phyloP scores from a whole-genome alignment of 2,329 filamentous ascomycete genomes.

The Salinomyces thailandicus region DNA sequence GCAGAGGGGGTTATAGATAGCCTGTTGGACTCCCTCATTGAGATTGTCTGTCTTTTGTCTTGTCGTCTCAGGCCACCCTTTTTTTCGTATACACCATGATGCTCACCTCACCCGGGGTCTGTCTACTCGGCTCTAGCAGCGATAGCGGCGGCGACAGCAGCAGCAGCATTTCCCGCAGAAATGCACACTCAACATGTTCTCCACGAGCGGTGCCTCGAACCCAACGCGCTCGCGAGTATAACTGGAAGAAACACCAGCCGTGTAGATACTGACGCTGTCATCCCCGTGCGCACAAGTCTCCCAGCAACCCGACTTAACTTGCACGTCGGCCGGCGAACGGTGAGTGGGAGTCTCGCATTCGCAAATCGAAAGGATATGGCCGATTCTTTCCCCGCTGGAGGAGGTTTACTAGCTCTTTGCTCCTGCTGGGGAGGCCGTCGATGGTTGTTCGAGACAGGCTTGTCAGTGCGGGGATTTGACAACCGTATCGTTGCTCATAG shows the following conservation, averaged over 20 bases:
- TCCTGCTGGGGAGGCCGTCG: constrained; percentile 22
- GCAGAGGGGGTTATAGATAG: too few species aligned
- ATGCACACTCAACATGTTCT: not conserved
- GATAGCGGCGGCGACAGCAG: not conserved
- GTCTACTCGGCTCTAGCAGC: not conserved
- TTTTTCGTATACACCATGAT: not conserved
- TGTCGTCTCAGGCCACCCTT: too few species aligned
- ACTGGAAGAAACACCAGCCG: not conserved
- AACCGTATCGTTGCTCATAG: constrained; percentile 1
- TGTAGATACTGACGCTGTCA: constrained; percentile 1
- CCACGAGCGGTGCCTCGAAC: not conserved
- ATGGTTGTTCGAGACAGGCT: constrained; percentile 30
- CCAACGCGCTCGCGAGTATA: not conserved
- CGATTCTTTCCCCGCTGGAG: constrained; percentile 23
- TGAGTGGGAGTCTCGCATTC: constrained; percentile 16
- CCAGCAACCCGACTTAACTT: constrained; percentile 8
- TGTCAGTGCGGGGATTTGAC: constrained; percentile 17
- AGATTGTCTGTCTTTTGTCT: too few species aligned
- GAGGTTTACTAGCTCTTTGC: constrained; percentile 32
- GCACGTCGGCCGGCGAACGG: constrained; percentile 3
- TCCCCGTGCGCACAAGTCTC: constrained; percentile 7
- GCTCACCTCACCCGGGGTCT: not conserved
- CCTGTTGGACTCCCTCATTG: too few species aligned
- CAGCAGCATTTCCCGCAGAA: not conserved
- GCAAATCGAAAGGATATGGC: constrained; percentile 19